phyloP scores from a whole-genome alignment of 495 filamentous ascomycete species.

The Letharia columbiana region DNA sequence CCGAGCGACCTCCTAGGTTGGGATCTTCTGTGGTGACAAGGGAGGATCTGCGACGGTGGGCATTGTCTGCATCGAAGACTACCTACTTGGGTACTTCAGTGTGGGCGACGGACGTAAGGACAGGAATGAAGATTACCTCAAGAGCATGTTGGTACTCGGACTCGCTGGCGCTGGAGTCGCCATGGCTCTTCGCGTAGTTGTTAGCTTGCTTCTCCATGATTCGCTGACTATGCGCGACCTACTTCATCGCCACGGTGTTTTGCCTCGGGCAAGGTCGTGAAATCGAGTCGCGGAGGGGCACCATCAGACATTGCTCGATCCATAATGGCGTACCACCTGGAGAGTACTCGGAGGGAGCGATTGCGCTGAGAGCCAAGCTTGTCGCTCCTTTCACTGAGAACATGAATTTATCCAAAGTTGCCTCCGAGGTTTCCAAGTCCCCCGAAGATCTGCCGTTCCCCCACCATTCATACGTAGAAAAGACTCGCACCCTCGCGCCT shows the following conservation, averaged over 20 bases:
- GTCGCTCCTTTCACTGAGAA: background rate
- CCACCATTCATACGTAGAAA: background rate
- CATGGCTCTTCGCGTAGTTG: conserved; percentile 22
- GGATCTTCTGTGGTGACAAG: conserved; percentile 54
- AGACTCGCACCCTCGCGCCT: too few species aligned
- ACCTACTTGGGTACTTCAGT: conserved; percentile 46
- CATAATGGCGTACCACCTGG: background rate
- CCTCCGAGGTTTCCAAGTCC: background rate
- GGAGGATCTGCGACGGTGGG: conserved; percentile 80
- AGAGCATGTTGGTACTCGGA: conserved; percentile 40
- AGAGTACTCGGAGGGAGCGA: background rate
- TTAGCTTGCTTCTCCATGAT: conserved; percentile 8
- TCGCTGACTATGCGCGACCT: background rate
- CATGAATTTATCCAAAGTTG: background rate
- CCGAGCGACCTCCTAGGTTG: conserved; percentile 32
- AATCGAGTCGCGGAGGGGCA: background rate
- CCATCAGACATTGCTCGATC: background rate
- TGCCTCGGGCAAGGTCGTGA: background rate
- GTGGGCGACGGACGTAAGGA: background rate
- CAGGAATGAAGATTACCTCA: conserved; percentile 33
- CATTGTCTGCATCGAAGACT: conserved; percentile 58
- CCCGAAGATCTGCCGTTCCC: background rate
- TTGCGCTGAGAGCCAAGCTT: background rate
- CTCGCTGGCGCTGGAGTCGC: conserved; percentile 34
- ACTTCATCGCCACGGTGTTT: background rate